Conservation (phyloP, 1,284 basidiomycete species). For the Sporisorium sorghi region DNA sequence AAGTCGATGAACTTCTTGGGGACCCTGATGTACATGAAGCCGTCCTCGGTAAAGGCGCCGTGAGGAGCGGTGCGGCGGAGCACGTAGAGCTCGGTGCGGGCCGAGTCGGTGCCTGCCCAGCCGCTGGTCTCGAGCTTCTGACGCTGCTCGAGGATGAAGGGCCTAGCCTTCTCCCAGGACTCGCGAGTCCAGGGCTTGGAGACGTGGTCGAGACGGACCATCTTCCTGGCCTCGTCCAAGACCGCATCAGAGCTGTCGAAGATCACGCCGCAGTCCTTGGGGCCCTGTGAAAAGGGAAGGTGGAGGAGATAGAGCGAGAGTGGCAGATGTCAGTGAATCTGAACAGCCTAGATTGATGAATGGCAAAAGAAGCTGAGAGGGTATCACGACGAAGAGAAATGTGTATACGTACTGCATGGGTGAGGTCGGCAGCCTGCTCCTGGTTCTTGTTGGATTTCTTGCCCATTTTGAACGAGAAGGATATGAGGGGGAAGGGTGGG, state of each 20-base stretch:
- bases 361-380: too few species aligned
- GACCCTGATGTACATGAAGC: slow-evolving; percentile 63
- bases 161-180: slow-evolving; percentile 64
- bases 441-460: slow-evolving; percentile 59
- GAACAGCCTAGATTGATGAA: neutral
- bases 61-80: slow-evolving; percentile 60
- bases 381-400: neutral
- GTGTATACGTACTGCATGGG: slow-evolving; percentile 40
- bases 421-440: slow-evolving; percentile 50
- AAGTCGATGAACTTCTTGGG: slow-evolving; percentile 67
- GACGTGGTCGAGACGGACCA: slow-evolving; percentile 60
- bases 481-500: slow-evolving; percentile 17
- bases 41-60: slow-evolving; percentile 63
- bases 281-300: slow-evolving; percentile 31
- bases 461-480: slow-evolving; percentile 45
- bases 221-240: slow-evolving; percentile 54
- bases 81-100: slow-evolving; percentile 63
- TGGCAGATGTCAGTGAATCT: neutral
- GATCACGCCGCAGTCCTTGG: slow-evolving; percentile 60
- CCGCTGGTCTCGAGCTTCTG: slow-evolving; percentile 64
- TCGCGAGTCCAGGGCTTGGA: slow-evolving; percentile 66
- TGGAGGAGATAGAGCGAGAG: neutral
- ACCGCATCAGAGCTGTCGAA: slow-evolving; percentile 60
- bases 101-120: slow-evolving; percentile 55
- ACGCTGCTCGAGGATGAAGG: slow-evolving; percentile 65